Base-by-base conservation (phyloP, 1,284 basidiomycete genomes). In the Puccinia polysora region DNA sequence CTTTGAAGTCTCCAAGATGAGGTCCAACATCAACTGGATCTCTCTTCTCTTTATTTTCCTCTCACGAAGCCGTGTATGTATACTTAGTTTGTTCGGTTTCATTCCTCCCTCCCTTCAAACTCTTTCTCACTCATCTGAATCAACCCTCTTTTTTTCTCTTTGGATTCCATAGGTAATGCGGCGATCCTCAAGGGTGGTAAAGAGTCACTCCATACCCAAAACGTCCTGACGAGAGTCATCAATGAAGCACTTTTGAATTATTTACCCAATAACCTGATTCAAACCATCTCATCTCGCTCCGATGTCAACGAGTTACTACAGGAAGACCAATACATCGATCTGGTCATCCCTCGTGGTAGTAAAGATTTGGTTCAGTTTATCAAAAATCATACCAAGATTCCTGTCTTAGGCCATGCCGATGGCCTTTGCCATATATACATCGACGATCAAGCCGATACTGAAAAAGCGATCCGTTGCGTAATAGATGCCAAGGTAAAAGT, bases 321-420 rank as follows among this genome's bases (percentile, higher is more conserved):
- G 5, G 85, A 95, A 78, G 94, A 97, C 79, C 84, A 86, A 64
- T 93, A 92, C 80, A 97, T 99, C 77, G 94, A 98, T 81, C 84
- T 99, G 12, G 94, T 98, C 69, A 97, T 98, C 80, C 96, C 96
- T 0, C 84, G 96, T 67, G 96, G 96, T 15, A 92, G 92, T 77
- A 96, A 95, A 77, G 86, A 85, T 76, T 86, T 99, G 25, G 96
- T 98, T 12, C 84, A 83, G 74, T 88, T 83, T 78, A 97, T 99
- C 73, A 91, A 97, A 80, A 88, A 90, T 74, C 86, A 84, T 74
- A 96, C 95, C 0, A 84, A 89, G 69, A 97, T 99, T 75, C 89
- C 96, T 1, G 96, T 99, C 56, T 97, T 98, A 93, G 96, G 96
- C 0, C 96, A 99, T 78, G 95, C 96, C 3, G 95, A 98, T 80